Conservation (phyloP, 176 grass and related monocot species). For the Cocos nucifera region DNA sequence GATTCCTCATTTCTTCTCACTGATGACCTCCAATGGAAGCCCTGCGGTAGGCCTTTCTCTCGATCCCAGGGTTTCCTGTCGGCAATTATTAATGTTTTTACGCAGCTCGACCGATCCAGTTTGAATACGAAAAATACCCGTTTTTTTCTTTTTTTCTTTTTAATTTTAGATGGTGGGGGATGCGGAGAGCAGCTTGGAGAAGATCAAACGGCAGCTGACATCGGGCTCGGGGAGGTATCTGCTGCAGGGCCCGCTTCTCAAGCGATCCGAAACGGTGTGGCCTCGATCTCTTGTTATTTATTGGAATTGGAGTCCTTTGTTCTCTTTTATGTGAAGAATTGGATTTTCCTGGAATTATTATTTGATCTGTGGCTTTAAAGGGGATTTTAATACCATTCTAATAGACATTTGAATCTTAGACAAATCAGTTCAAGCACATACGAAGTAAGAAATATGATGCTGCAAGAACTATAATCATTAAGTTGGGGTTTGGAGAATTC, state of each 20-base stretch:
- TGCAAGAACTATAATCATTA: too few species aligned
- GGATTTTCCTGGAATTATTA: too few species aligned
- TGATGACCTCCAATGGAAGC: constrained; percentile 11
- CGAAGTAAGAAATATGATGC: too few species aligned
- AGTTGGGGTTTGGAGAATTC: too few species aligned
- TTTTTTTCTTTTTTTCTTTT: constrained; percentile 8
- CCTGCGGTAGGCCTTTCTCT: neutral
- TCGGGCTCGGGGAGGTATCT: constrained; percentile 76
- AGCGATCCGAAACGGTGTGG: constrained; percentile 96
- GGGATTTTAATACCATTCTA: too few species aligned
- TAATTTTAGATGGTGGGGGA: constrained; percentile 35
- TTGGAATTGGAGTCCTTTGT: neutral
- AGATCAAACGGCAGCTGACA: constrained; percentile 89
- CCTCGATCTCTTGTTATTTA: constrained; percentile 2
- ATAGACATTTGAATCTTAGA: too few species aligned
- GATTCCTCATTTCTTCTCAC: neutral
- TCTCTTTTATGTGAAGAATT: too few species aligned
- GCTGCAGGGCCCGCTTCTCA: constrained; percentile 80
- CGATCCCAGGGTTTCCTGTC: constrained; percentile 19
- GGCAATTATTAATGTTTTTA: neutral
- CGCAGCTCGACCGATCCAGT: neutral
- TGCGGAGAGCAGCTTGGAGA: constrained; percentile 72
- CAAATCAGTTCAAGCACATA: too few species aligned
- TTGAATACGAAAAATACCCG: constrained; percentile 3
- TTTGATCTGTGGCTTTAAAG: too few species aligned